Conservation (phyloP, 805 yeast genomes). For the Limtongozyma cylindracea region DNA sequence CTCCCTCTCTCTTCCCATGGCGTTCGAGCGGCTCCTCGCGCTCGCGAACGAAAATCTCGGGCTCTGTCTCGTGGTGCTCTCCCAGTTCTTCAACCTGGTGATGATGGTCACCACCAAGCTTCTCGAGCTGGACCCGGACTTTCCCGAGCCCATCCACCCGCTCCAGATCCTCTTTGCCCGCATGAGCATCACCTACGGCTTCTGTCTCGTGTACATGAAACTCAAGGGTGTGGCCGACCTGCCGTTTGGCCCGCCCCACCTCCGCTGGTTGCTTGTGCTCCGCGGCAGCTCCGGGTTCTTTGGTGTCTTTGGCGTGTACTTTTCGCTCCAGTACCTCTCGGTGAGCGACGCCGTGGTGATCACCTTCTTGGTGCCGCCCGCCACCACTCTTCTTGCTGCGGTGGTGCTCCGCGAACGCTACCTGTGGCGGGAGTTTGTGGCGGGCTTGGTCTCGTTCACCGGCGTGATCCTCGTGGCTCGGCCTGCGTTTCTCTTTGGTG, state of each 20-base stretch:
- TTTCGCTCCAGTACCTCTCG: constrained; percentile 43
- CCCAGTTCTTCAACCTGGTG: constrained; percentile 52
- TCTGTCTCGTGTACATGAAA: constrained; percentile 31
- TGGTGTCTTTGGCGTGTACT: constrained; percentile 65
- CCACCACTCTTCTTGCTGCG: constrained; percentile 56
- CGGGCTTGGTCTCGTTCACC: constrained; percentile 37
- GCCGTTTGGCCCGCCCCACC: constrained; percentile 42
- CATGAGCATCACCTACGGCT: constrained; percentile 43
- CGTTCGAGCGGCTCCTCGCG: too few species aligned
- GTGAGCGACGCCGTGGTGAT: constrained; percentile 66
- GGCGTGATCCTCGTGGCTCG: constrained; percentile 71
- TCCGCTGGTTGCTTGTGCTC: constrained; percentile 23
- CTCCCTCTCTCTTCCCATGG: too few species aligned
- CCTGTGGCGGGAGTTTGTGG: constrained; percentile 37
- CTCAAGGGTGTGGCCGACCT: constrained; percentile 25
- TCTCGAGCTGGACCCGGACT: constrained; percentile 38
- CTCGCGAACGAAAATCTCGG: too few species aligned
- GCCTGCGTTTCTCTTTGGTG: constrained; percentile 48
- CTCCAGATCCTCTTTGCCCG: constrained; percentile 55
- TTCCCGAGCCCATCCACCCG: constrained; percentile 41
- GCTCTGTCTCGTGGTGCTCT: constrained; percentile 22
- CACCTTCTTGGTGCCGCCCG: constrained; percentile 53
- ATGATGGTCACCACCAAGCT: constrained; percentile 60
- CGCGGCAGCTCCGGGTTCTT: constrained; percentile 49
- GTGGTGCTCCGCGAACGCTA: constrained; percentile 38